Percentiles rank a stretch among this genome's conserved stretches.
Conservation (phyloP, 768 basidiomycete genomes). For the Suillus alpinus region DNA sequence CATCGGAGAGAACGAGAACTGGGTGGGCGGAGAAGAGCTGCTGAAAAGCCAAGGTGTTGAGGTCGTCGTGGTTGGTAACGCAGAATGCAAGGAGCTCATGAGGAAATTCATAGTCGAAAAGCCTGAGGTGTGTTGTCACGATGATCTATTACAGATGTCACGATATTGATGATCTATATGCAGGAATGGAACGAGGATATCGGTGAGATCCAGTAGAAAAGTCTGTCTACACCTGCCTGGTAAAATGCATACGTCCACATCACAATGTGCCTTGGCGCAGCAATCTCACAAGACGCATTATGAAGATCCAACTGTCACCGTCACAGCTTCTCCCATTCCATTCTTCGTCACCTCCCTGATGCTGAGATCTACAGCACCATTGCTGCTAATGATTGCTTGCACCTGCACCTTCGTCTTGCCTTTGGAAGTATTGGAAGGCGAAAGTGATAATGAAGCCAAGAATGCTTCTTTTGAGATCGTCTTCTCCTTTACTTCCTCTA, state of each 20-base stretch:
- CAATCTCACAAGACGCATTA: constrained; percentile 10
- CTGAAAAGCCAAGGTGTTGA: constrained; percentile 53
- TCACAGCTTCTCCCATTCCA: constrained; percentile 32
- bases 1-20: constrained; percentile 60
- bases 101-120: constrained; percentile 50
- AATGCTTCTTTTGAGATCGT: constrained; percentile 52
- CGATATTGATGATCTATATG: constrained; percentile 13
- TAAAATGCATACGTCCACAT: not conserved
- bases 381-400: constrained; percentile 32
- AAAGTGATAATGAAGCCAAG: constrained; percentile 37
- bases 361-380: constrained; percentile 36
- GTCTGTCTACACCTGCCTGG: constrained; percentile 1
- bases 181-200: constrained; percentile 65
- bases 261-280: not conserved
- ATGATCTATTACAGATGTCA: constrained; percentile 10
- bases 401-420: constrained; percentile 54
- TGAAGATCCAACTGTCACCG: constrained; percentile 22
- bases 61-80: constrained; percentile 45
- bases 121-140: constrained; percentile 42
- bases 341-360: constrained; percentile 37
- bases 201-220: constrained; percentile 34
- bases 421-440: constrained; percentile 37
- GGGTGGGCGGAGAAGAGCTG: constrained; percentile 52
- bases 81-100: constrained; percentile 56
- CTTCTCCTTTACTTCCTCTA: constrained; percentile 64